phyloP scores from a whole-genome alignment of 192 early-diverging fungal species.

The Chytriomyces hyalinus region DNA sequence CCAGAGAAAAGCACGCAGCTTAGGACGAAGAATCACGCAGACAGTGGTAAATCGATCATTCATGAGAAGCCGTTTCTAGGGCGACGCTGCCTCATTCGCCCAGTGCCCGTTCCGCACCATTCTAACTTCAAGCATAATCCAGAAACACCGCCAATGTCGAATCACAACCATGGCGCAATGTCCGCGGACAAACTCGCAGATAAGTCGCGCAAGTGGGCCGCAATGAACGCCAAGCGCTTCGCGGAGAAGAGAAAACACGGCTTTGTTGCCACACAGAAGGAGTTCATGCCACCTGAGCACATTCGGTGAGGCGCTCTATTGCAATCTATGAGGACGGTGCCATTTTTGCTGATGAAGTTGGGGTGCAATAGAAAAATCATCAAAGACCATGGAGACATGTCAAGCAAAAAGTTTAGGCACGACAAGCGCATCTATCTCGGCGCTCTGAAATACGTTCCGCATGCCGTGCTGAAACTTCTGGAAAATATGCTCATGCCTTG shows the following conservation, averaged over 20 bases:
- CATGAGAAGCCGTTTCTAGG: too few species aligned
- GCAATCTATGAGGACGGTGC: background rate
- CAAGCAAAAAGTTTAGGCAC: slow-evolving; percentile 91
- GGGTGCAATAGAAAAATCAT: slow-evolving; percentile 81
- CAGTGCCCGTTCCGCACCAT: too few species aligned
- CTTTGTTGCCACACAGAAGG: slow-evolving; percentile 92
- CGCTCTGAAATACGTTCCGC: slow-evolving; percentile 97
- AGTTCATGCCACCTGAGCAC: slow-evolving; percentile 97
- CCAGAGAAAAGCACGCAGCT: too few species aligned
- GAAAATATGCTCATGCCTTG: slow-evolving; percentile 99
- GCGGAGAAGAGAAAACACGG: slow-evolving; percentile 95
- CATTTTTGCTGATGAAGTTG: background rate
- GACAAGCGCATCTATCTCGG: slow-evolving; percentile 99
- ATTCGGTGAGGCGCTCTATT: slow-evolving; percentile 52
- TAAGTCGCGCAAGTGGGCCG: slow-evolving; percentile 91
- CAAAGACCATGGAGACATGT: slow-evolving; percentile 99
- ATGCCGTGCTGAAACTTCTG: slow-evolving; percentile 95
- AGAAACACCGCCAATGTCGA: too few species aligned
- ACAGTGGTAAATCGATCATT: too few species aligned
- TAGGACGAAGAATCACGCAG: too few species aligned
- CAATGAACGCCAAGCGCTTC: slow-evolving; percentile 88
- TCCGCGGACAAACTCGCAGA: slow-evolving; percentile 66
- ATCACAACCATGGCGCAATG: too few species aligned
- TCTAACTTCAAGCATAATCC: too few species aligned
- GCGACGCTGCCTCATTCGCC: too few species aligned